A percentile compares a stretch with the other conserved stretches of the same genome.
Conservation (phyloP, 1,284 basidiomycete species). For the Pascua sp. region DNA sequence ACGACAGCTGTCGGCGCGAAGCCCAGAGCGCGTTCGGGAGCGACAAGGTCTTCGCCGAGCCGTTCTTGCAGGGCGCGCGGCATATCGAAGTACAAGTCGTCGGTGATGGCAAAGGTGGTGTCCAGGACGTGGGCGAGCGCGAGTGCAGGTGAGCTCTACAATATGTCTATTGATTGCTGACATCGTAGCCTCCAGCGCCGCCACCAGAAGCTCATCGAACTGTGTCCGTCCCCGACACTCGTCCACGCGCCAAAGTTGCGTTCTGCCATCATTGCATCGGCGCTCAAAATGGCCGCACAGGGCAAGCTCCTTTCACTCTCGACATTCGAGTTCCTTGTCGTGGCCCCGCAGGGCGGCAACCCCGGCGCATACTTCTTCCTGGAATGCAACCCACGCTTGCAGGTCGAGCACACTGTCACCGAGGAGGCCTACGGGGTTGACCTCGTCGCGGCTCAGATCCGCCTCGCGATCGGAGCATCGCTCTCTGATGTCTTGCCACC, state of each 20-base stretch:
- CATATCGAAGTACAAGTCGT: conserved; percentile 84
- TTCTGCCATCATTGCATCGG: conserved; percentile 10
- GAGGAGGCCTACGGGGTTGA: conserved; percentile 22
- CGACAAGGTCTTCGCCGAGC: conserved; percentile 79
- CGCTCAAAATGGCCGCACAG: conserved; percentile 7
- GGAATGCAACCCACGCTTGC: conserved; percentile 21
- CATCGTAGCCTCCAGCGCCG: conserved; percentile 10
- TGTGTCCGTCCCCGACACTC: conserved; percentile 17
- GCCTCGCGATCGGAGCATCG: conserved; percentile 11
- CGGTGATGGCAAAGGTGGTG: conserved; percentile 15
- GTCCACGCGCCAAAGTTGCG: conserved; percentile 7
- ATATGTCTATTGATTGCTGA: not conserved
- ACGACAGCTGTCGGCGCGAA: conserved; percentile 80
- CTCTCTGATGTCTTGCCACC: conserved; percentile 7
- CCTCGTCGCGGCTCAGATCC: conserved; percentile 18
- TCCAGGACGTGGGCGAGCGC: conserved; percentile 15
- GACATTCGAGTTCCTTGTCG: conserved; percentile 20
- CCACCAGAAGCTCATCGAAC: conserved; percentile 21
- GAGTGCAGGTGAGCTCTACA: conserved; percentile 14
- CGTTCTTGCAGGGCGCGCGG: conserved; percentile 76
- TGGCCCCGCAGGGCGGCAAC: not conserved
- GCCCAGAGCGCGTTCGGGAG: conserved; percentile 80
- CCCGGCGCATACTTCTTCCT: conserved; percentile 16
- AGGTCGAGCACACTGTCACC: conserved; percentile 22
- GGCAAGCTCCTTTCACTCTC: conserved; percentile 18